These are phyloP conservation scores for Colletotrichum tanaceti DNA, from an alignment of 2,329 filamentous ascomycete genomes.

Conservation along the genomic window DNA sequence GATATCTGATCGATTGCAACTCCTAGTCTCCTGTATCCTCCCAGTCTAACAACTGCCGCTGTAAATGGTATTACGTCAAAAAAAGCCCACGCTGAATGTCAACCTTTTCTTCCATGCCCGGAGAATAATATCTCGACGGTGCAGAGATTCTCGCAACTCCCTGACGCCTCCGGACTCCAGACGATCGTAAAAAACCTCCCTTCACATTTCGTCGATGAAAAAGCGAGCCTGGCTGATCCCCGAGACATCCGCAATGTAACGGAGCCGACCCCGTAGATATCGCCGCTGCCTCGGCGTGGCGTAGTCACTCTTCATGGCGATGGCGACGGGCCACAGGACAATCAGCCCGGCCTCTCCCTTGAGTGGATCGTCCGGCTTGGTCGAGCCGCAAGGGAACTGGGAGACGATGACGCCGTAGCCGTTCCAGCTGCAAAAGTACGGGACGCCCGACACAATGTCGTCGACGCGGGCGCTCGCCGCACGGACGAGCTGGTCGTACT, in stretches of 20 bases:
- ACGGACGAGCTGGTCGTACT: constrained; percentile 33
- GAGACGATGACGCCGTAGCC: constrained; percentile 36
- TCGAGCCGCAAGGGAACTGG: constrained; percentile 40
- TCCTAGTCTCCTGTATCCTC: neutral
- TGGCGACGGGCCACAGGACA: constrained; percentile 41
- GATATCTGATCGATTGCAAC: too few relatives aligned
- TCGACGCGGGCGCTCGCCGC: constrained; percentile 31
- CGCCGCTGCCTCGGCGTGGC: constrained; percentile 40
- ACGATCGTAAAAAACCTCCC: accelerated
- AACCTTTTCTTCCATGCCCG: neutral
- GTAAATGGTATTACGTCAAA: neutral
- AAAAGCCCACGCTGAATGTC: neutral
- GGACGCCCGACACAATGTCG: constrained; percentile 40
- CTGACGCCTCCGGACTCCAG: too few relatives aligned
- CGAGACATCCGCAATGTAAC: constrained; percentile 42
- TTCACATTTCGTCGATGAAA: constrained; percentile 39
- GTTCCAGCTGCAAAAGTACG: constrained; percentile 44
- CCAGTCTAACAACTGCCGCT: neutral
- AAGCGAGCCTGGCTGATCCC: constrained; percentile 42
- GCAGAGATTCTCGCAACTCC: neutral
- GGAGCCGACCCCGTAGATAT: constrained; percentile 40
- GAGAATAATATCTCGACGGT: neutral
- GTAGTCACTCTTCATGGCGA: constrained; percentile 42
- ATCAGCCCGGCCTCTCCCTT: constrained; percentile 43
- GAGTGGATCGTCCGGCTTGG: constrained; percentile 31